Evolutionary conservation across 495 filamentous ascomycete species (phyloP), one percentile per base, ranked within the genome.

Genomic region (Zalerion maritima): DNA sequence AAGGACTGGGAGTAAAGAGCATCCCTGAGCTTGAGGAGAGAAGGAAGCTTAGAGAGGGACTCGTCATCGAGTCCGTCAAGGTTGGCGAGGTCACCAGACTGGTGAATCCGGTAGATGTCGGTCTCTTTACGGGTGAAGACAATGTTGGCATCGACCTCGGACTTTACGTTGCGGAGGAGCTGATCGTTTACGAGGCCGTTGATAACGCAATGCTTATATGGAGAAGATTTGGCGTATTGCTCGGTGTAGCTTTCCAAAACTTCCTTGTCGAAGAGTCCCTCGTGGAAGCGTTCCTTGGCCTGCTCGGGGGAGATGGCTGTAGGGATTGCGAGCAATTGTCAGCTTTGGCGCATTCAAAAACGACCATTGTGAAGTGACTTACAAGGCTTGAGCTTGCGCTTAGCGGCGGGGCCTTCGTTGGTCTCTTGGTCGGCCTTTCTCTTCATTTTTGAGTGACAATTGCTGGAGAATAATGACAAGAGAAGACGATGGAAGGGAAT

Each of bases 51-150:
- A 18, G 74, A 69, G 24, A 94, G 62, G 18, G 84, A 80, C 0
- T 77, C 69, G 45, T 83, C 73, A 30, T 91, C 81, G 5, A 99
- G 64, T 3, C 89, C 89, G 54, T 93, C 84, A 24, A 99, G 74
- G 50, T 99, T 99, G 6, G 89, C 91, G 11, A 99, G 66, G 49
- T 99, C 89, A 31, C 89, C 89, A 17, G 87, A 94, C 57, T 96
- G 89, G 64, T 94, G 86, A 49, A 96, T 94, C 54, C 89, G 93
- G 65, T 99, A 99, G 56, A 99, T 96, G 54, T 99, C 91, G 34
- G 89, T 99, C 50, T 99, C 89, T 58, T 99, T 99, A 39, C 85
- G 86, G 26, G 89, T 93, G 58, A 97, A 97, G 46, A 77, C 73
- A 36, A 99, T 73, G 43, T 89, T 82, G 26, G 70, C 62, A 53